Percentiles rank a stretch among this genome's conserved stretches.
phyloP scores from a whole-genome alignment of 257 asterid species.

The Solanum piurae region DNA sequence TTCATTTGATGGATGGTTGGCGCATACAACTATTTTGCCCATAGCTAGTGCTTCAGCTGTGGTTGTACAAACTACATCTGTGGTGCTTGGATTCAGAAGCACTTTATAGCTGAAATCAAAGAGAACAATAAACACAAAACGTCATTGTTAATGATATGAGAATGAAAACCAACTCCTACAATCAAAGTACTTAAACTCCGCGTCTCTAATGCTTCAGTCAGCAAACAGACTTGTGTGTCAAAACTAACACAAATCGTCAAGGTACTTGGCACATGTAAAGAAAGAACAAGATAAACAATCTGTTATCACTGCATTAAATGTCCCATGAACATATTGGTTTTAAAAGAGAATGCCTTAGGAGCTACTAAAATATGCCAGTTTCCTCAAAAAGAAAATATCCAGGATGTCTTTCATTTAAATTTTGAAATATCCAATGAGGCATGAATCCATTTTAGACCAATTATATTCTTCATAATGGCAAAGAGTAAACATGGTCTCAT shows the following conservation, averaged over 20 bases:
- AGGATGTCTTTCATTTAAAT: neutral
- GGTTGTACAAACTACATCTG: constrained; percentile 96
- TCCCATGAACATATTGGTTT: neutral
- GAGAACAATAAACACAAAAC: neutral
- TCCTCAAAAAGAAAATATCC: neutral
- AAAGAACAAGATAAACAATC: neutral
- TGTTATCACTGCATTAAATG: neutral
- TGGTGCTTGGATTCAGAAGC: constrained; percentile 93
- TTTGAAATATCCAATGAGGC: neutral
- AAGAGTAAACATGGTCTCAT: neutral
- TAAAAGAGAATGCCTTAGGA: neutral
- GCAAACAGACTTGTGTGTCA: neutral
- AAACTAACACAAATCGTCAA: neutral
- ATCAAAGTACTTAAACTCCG: neutral
- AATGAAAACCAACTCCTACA: neutral
- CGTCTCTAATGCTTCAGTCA: neutral
- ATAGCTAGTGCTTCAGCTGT: constrained; percentile 95
- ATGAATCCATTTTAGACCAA: neutral
- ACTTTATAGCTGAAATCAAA: constrained; percentile 65
- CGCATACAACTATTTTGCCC: constrained; percentile 96
- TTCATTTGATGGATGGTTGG: constrained; percentile 92
- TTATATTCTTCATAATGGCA: neutral
- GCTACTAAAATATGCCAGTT: neutral
- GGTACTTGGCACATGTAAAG: neutral
- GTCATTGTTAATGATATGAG: neutral